Base-by-base conservation (phyloP, 2,329 filamentous ascomycete genomes). In the Coniella vitis region DNA sequence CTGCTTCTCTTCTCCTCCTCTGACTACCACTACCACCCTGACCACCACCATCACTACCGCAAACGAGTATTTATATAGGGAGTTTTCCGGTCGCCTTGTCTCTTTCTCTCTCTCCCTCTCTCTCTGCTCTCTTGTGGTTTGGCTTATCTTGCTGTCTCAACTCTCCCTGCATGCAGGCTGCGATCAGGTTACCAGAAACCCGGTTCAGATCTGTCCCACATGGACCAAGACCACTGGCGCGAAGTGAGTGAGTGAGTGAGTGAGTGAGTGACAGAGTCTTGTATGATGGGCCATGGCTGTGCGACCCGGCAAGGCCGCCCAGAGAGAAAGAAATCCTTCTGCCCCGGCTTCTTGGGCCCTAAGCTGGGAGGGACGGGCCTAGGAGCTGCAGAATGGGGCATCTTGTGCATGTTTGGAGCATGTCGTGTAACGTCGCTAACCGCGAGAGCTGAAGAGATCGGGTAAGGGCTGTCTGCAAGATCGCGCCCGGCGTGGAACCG, bases 161-260 rank as follows among this genome's bases (percentile, higher is more conserved):
- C 22, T 10, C 25, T 45, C 36, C 19, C 32, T 10, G 13, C 20
- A 25, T 39, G 25, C 34, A 48, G 42, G 20, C 36, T 35, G 45
- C 41, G 39, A 40, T 51, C 39, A 38, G 29, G 40, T 38, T 47
- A 37, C 37, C 32, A 38, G 22, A 45, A 20, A 52, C 42, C 34
- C 20, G 34, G 48, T 34, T 47, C 44, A 40, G 43, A 50, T 45
- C 41, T 47, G 34, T 44, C 32, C 7, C 37, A 38, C 47, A 34
- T 48, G 20, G 38, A 16, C 20, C 40, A 20, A 29, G 20, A 21
- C 47, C 47, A 49, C 37, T n/a, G 12, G 17, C 37, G 19, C 17
- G 21, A 25, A 21, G 3, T 5, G 10, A 29, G 9, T 9, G 13
- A 12, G 13, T 39, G 19, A 5, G 25, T n/a, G n/a, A n/a, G n/a